phyloP scores from a whole-genome alignment of 371 early-diverging fungal genomes.

The Mortierella sp. region DNA sequence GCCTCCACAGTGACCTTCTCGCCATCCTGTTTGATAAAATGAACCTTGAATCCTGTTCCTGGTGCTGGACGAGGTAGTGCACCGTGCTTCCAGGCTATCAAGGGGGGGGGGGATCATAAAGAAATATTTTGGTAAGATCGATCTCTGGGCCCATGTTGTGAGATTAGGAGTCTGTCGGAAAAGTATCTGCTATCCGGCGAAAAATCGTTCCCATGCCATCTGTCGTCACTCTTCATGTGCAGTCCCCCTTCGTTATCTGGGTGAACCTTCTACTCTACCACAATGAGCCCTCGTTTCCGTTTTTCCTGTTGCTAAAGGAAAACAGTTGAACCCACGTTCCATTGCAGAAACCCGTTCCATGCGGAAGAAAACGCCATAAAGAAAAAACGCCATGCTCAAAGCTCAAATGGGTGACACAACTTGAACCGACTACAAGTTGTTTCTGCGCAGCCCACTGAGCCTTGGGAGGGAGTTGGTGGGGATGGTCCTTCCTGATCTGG shows the following conservation, averaged over 20 bases:
- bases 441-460: conserved; percentile 1
- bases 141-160: neutral
- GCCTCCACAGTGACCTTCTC: conserved; percentile 81
- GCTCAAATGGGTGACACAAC: conserved; percentile 1
- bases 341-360: no score
- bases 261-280: no score
- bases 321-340: no score
- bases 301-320: no score
- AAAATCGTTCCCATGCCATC: no score
- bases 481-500: conserved; percentile 6
- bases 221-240: no score
- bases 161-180: no score
- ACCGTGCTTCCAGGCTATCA: conserved; percentile 33
- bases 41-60: conserved; percentile 59
- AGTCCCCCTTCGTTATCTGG: no score
- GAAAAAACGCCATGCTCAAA: neutral
- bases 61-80: conserved; percentile 45
- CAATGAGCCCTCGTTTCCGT: no score
- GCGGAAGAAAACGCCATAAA: no score
- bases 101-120: neutral
- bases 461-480: neutral
- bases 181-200: no score
- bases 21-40: conserved; percentile 79
- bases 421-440: neutral
- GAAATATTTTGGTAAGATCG: neutral